Base-by-base conservation (phyloP, 257 asterid species). In the Avicennia marina region DNA sequence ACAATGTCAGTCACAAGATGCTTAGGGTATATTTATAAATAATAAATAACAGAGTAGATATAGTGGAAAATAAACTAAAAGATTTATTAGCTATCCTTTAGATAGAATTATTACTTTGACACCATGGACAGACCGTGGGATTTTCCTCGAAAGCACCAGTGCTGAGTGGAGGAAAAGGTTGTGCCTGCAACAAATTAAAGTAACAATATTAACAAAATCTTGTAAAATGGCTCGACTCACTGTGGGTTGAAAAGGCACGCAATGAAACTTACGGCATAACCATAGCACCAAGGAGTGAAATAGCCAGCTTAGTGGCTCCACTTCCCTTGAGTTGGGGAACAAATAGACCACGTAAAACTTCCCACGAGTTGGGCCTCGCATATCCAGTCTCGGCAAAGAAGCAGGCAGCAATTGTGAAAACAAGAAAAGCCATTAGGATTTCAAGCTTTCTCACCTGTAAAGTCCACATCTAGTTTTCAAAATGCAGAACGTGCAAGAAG, bases 141-240 rank as follows among this genome's bases (percentile, higher is more conserved):
- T 79, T 78, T 89, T 93, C 77, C 99, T 75, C 0, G 99, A 93
- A 56, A 93, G 87, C 70, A 93, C 99, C 55, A 93, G 60, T 6
- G 99, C 97, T 2, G 99, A 93, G 64, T 93, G 99, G 63, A 93
- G 96, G 75, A 93, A 93, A 58, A 93, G 94, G 74, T 93, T 86
- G 79, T 93, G 98, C 73, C 98, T 91, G 75, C 63, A 78, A 34
- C n/a, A 60, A 31, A 27, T 22, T 18, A 29, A 29, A 63, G 32
- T 34, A 32, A 33, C 21, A 64, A 43, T 53, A 12, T 54, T 46
- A 15, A 67, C 39, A 9, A 41, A 19, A 13, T 56, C 36, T 21
- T 16, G 2, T 15, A 33, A 19, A 32, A 44, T 29, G 4, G 26
- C 20, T 25, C 20, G 1, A 62, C 51, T 54, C 13, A 27, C 11